Conservation (phyloP, 2,329 filamentous ascomycete genomes). For the Colletotrichum trifolii region DNA sequence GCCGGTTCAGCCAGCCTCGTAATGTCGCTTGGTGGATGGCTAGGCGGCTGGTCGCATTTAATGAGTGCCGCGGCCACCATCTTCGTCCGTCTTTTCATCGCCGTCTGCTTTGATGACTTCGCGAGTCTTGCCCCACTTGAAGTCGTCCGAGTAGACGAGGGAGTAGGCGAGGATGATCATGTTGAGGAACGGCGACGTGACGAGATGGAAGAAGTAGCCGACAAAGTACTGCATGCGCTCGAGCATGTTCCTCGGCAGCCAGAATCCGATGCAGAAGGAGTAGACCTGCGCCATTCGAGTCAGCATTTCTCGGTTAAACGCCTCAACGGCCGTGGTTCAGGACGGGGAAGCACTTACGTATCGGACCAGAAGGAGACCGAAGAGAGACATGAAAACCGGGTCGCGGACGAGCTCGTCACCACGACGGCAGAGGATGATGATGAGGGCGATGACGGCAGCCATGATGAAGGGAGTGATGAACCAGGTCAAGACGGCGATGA, state of each 20-base stretch:
- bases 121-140: conserved; percentile 59
- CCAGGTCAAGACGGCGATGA: conserved; percentile 60
- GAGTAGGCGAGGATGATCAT: conserved; percentile 55
- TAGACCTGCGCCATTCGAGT: conserved; percentile 46
- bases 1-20: background rate
- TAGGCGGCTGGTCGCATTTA: conserved; percentile 14
- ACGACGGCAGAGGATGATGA: conserved; percentile 48
- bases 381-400: conserved; percentile 50
- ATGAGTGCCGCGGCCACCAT: conserved; percentile 38
- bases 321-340: background rate
- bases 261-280: conserved; percentile 55
- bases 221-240: conserved; percentile 52
- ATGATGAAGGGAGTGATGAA: conserved; percentile 58
- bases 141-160: conserved; percentile 55
- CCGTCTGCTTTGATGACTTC: conserved; percentile 46
- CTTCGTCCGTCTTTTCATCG: conserved; percentile 38
- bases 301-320: conserved; percentile 10
- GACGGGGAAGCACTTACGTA: conserved; percentile 49
- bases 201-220: conserved; percentile 51
- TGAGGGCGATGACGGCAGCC: conserved; percentile 50
- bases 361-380: conserved; percentile 50
- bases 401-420: conserved; percentile 48
- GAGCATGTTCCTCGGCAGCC: conserved; percentile 52
- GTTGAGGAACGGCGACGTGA: conserved; percentile 55
- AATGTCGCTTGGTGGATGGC: conserved; percentile 36